Evolutionary conservation across 306 rosid genomes (phyloP), one percentile per base, ranked within the genome.

Genomic region (Hippophae gyantsensis): DNA sequence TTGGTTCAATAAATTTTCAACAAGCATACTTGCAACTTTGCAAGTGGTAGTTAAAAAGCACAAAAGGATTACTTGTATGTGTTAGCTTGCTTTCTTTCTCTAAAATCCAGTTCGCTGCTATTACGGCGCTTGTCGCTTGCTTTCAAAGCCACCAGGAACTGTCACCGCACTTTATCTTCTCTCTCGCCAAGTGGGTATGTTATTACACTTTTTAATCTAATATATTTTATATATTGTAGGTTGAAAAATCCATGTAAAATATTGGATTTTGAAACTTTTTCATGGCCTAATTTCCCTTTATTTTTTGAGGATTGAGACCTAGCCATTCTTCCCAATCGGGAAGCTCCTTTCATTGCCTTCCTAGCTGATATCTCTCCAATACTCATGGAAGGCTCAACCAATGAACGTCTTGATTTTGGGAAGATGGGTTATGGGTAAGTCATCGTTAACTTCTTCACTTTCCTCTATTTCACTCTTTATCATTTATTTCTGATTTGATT

Each of bases 351-450:
- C 48, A 48, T 62, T 57, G 54, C 74, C 66, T 67, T 61, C 38
- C 38, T 32, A 32, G 23, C 62, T 27, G 12, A n/a, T 58, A 61
- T 48, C 62, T 66, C 42, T 40, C 73, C 66, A 45, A 32, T 54
- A 18, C 76, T 60, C 81, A 87, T 92, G 99, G 99, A 84, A 75
- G 76, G 61, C 78, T 69, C 89, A 65, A 27, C 66, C 59, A 58
- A 70, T 73, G 94, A 86, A 66, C 97, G 99, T 65, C 82, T 75
- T 58, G 88, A 76, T 72, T 93, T 88, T 65, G 99, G 99, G 77
- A 93, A 79, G 85, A 93, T 93, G 99, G 99, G 94, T 9, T 86
- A 67, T 56, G 99, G 99, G 99, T 93, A 72, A 2, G 5, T 3
- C 2, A 8, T 6, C 10, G 32, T 40, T 7, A 32, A 32, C 38